A percentile compares a stretch with the other conserved stretches of the same genome.
phyloP scores from a whole-genome alignment of 106 monocot genomes.

The Dioscorea dumetorum region DNA sequence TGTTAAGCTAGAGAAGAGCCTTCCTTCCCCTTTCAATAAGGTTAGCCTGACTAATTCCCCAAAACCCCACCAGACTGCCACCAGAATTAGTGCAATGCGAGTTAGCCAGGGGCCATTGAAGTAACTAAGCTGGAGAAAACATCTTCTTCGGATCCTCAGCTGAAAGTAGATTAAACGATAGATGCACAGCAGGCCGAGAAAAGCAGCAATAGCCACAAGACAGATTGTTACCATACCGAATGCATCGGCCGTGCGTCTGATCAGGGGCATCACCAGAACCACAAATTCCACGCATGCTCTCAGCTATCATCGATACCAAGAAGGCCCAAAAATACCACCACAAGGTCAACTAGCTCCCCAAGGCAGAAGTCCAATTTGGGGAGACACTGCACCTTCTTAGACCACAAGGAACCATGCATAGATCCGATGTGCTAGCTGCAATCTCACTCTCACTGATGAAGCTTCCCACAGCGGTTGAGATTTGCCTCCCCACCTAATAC shows the following conservation, averaged over 20 bases:
- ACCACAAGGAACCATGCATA: background rate
- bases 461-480: background rate
- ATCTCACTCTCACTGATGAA: background rate
- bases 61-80: slow-evolving; percentile 58
- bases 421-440: background rate
- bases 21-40: slow-evolving; percentile 30
- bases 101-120: slow-evolving; percentile 63
- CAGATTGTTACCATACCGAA: slow-evolving; percentile 53
- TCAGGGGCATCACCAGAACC: slow-evolving; percentile 55
- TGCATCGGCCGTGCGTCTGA: slow-evolving; percentile 35
- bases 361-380: background rate
- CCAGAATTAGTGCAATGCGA: slow-evolving; percentile 35
- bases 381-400: background rate
- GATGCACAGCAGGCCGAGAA: slow-evolving; percentile 52
- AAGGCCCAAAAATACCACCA: background rate
- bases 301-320: slow-evolving; percentile 20
- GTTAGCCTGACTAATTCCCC: slow-evolving; percentile 47
- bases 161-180: slow-evolving; percentile 42
- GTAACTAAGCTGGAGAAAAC: slow-evolving; percentile 33
- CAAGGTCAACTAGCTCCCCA: background rate
- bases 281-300: slow-evolving; percentile 42
- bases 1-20: slow-evolving; percentile 24
- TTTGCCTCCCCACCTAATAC: background rate
- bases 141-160: slow-evolving; percentile 26
- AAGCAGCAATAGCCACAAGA: slow-evolving; percentile 25